Percentiles rank a stretch among this genome's conserved stretches.
phyloP scores from a whole-genome alignment of 176 grass and related monocot species.

The Oryza rufipogon region DNA sequence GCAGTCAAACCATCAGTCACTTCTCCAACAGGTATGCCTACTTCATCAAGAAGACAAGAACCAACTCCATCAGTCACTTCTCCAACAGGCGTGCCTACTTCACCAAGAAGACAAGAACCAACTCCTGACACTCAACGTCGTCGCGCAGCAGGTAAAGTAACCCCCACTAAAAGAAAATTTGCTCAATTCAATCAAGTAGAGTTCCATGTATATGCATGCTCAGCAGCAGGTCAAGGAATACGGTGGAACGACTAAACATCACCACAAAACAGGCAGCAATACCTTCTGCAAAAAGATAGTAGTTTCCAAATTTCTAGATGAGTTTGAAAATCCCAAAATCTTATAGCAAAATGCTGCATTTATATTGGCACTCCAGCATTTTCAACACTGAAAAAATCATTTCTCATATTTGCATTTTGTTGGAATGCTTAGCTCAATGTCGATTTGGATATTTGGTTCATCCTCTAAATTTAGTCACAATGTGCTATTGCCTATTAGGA shows the following conservation, averaged over 20 bases:
- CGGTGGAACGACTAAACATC: not conserved
- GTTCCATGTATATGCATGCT: not conserved
- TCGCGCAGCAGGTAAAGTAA: slow-evolving; percentile 25
- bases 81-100: slow-evolving; percentile 1
- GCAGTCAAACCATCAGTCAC: not conserved
- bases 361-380: not conserved
- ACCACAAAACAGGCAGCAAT: slow-evolving; percentile 20
- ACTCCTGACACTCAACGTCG: not conserved
- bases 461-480: not conserved
- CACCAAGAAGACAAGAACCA: slow-evolving; percentile 19
- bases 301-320: slow-evolving; percentile 1
- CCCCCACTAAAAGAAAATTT: not conserved
- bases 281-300: not conserved
- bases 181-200: not conserved
- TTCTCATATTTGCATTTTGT: slow-evolving; percentile 18
- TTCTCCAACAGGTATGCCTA: slow-evolving; percentile 10
- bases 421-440: not conserved
- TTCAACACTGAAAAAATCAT: not conserved
- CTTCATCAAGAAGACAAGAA: slow-evolving; percentile 9
- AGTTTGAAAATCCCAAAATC: not conserved
- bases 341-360: not conserved
- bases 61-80: not conserved
- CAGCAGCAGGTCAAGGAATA: not conserved
- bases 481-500: not conserved
- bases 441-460: not conserved